phyloP scores from a whole-genome alignment of 495 filamentous ascomycete species.

The Lasiosphaeriaceae sp. region DNA sequence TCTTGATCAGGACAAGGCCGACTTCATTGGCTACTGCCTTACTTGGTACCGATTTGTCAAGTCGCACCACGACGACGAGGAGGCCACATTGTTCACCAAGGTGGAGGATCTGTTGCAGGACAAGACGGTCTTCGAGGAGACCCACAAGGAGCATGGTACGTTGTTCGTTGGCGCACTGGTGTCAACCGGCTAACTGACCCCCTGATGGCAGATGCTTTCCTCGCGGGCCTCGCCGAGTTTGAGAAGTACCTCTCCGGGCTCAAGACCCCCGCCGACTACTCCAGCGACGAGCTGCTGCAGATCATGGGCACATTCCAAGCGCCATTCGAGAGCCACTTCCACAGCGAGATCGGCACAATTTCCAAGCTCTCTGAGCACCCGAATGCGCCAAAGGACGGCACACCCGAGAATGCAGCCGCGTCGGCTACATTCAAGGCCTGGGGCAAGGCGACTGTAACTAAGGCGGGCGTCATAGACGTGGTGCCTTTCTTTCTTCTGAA shows the following conservation, averaged over 20 bases:
- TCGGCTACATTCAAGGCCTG: conserved; percentile 38
- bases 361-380: conserved; percentile 42
- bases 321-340: conserved; percentile 49
- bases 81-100: conserved; percentile 48
- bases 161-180: neutral
- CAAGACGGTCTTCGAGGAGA: conserved; percentile 41
- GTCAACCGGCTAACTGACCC: neutral
- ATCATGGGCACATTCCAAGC: conserved; percentile 48
- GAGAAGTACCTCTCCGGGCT: conserved; percentile 42
- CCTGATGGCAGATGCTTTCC: conserved; percentile 43
- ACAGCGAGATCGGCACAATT: conserved; percentile 51
- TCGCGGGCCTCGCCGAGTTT: conserved; percentile 44
- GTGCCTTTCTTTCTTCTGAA: conserved; percentile 57
- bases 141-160: conserved; percentile 49
- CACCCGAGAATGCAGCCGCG: conserved; percentile 25
- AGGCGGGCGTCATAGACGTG: conserved; percentile 45
- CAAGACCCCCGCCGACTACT: conserved; percentile 34
- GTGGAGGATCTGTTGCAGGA: conserved; percentile 45
- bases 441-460: conserved; percentile 49
- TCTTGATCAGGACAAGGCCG: conserved; percentile 36
- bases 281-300: conserved; percentile 36
- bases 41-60: conserved; percentile 52
- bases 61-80: conserved; percentile 53
- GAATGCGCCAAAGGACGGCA: conserved; percentile 41
- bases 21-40: conserved; percentile 50